Conservation (phyloP, 78 protist species). For the Chrysochromulina parva region DNA sequence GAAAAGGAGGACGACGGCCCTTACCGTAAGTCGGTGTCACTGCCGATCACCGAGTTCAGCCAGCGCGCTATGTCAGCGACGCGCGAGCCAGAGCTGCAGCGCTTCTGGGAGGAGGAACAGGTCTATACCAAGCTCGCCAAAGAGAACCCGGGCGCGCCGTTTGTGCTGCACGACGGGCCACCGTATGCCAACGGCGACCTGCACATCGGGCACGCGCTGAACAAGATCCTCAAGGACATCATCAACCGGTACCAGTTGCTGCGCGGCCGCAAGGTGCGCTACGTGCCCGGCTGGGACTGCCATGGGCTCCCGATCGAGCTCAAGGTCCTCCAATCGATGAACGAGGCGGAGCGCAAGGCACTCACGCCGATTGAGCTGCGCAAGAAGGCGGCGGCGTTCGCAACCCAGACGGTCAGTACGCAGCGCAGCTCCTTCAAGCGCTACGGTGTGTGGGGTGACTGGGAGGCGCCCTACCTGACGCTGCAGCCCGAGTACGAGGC, state of each 20-base stretch:
- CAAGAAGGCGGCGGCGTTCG: slow-evolving; percentile 14
- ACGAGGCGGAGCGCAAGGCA: neutral
- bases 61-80: slow-evolving; percentile 31
- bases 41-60: slow-evolving; percentile 7
- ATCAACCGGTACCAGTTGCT: slow-evolving; percentile 67
- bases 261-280: slow-evolving; percentile 51
- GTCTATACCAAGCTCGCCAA: neutral
- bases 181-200: slow-evolving; percentile 93
- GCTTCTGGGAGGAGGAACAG: neutral
- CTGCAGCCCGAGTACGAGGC: slow-evolving; percentile 77
- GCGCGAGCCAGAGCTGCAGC: slow-evolving; percentile 51
- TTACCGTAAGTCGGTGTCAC: neutral
- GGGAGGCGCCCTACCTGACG: slow-evolving; percentile 47
- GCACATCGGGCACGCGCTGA: slow-evolving; percentile 64
- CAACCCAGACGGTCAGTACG: neutral
- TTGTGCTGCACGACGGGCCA: slow-evolving; percentile 94
- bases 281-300: slow-evolving; percentile 91
- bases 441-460: slow-evolving; percentile 38
- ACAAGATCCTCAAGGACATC: slow-evolving; percentile 82
- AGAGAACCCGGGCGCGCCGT: slow-evolving; percentile 20
- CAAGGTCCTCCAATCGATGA: slow-evolving; percentile 59
- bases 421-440: slow-evolving; percentile 20
- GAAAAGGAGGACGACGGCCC: neutral
- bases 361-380: slow-evolving; percentile 40
- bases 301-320: slow-evolving; percentile 96